These are phyloP conservation scores for Phytomonas sp. DNA, from an alignment of 208 protist genomes.

Conservation along the genomic window DNA sequence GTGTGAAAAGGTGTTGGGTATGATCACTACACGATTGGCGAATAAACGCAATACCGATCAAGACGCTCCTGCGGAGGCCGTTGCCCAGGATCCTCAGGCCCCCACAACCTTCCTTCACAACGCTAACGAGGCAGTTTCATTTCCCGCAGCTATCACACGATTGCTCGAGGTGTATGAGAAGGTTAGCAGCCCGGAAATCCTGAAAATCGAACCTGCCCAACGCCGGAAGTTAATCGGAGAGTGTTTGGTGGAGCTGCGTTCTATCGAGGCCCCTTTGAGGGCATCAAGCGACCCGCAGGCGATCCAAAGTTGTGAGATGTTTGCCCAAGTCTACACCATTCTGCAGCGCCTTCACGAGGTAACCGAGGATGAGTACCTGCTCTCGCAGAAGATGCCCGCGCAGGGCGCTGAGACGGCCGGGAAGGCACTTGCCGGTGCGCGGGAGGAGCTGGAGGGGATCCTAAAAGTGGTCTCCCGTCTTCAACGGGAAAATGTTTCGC, in stretches of 20 bases:
- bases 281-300: too few relatives aligned
- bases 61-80: background rate
- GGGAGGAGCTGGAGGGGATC: constrained; percentile 8
- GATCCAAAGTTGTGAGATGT: too few relatives aligned
- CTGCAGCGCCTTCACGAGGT: too few relatives aligned
- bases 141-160: background rate
- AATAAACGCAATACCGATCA: background rate
- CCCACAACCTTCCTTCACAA: constrained; percentile 15
- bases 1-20: constrained; percentile 30
- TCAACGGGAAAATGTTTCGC: constrained; percentile 14
- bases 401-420: constrained; percentile 4
- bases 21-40: background rate
- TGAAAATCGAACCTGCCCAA: too few relatives aligned
- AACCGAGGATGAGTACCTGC: background rate
- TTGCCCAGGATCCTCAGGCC: constrained; percentile 3
- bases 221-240: too few relatives aligned
- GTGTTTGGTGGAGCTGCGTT: too few relatives aligned
- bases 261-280: too few relatives aligned
- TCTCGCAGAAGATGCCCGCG: background rate
- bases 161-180: background rate
- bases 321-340: too few relatives aligned
- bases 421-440: background rate
- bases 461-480: constrained; percentile 13
- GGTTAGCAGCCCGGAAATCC: constrained; percentile 8
- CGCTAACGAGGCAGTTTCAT: background rate